Base-by-base conservation (phyloP, 805 yeast genomes). In the Candida nemodendra region DNA sequence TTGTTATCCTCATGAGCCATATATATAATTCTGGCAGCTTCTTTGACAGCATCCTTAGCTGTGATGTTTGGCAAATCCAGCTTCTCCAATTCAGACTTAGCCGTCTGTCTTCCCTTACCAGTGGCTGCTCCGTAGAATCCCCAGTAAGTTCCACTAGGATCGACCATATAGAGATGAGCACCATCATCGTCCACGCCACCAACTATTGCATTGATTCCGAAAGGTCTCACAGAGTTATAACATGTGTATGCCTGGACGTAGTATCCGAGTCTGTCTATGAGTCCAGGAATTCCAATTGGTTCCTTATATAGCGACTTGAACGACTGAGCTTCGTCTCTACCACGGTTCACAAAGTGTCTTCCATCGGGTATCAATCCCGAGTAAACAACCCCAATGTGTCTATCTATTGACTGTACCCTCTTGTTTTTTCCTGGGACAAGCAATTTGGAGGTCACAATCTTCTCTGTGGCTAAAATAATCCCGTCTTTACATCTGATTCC, bases 41-140 rank as follows among this genome's bases (percentile, higher is more conserved):
- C 84, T 54, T 85, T 89, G 26, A 93, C 84, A 4, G 96, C 99
- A 15, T 90, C 95, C 50, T 66, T 76, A 4, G 81, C 85, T 7
- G 81, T 68, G 49, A 95, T 66, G 47, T 73, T 76, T 37, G 79
- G 81, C 44, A 80, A 69, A 49, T 87, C 83, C 61, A 93, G 71
- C 64, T 93, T 93, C 65, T 93, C 99, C 51, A 93, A 75, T 66
- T 93, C 99, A 19, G 91, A 84, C 66, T 91, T 91, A 34, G 99
- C 99, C n/a, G 87, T 78, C 65, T 93, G 99, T 64, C 98, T 80
- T 32, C 99, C 99, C 63, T 91, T 93, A 47, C 99, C 99, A 4
- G 97, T 79, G 13, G 99, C 99, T 27, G 96, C 95, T 44, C 96
- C 99, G 38, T 77, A 74, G 66, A 93, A 93, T 35, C 99, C 99